Evolutionary conservation across 2,329 filamentous ascomycete genomes (phyloP).

Genomic region (Penicillium corylophilum): DNA sequence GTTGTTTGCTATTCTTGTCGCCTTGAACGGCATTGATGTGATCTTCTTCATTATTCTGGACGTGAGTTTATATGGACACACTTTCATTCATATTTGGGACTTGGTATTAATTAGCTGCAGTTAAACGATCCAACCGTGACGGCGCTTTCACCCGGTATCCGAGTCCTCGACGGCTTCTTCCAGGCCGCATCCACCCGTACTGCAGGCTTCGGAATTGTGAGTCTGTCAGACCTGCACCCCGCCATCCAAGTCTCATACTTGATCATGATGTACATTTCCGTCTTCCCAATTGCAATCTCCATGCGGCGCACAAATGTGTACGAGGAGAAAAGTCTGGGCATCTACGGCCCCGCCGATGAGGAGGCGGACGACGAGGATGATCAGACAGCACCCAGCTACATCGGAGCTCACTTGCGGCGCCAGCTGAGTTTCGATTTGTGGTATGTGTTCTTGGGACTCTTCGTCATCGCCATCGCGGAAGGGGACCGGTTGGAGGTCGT

Average conservation of each 20-base stretch:
- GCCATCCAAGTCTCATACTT: slow-evolving; percentile 92
- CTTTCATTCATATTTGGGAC: slow-evolving; percentile 6
- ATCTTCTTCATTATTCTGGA: slow-evolving; percentile 92
- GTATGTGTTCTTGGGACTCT: slow-evolving; percentile 93
- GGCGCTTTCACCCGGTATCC: slow-evolving; percentile 66
- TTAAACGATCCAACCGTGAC: slow-evolving; percentile 70
- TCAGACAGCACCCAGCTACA: slow-evolving; percentile 70
- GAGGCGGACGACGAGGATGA: slow-evolving; percentile 53
- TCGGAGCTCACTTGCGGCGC: slow-evolving; percentile 84
- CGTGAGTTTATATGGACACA: slow-evolving; percentile 51
- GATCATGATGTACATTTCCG: slow-evolving; percentile 99
- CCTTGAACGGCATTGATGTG: slow-evolving; percentile 80
- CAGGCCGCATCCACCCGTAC: slow-evolving; percentile 88
- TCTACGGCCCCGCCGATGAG: slow-evolving; percentile 64
- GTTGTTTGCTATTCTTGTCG: slow-evolving; percentile 81
- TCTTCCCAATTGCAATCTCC: slow-evolving; percentile 94
- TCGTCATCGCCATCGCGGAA: slow-evolving; percentile 88
- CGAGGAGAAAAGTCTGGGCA: slow-evolving; percentile 69
- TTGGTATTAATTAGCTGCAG: slow-evolving; percentile 49
- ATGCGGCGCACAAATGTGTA: slow-evolving; percentile 95
- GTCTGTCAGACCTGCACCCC: slow-evolving; percentile 74
- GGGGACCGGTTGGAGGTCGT: slow-evolving; percentile 65
- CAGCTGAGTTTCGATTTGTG: slow-evolving; percentile 97
- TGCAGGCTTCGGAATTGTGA: slow-evolving; percentile 82
- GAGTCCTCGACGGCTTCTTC: slow-evolving; percentile 83